Base-by-base conservation (phyloP, 352 stramenopile genomes). In the Pythium brassicae region DNA sequence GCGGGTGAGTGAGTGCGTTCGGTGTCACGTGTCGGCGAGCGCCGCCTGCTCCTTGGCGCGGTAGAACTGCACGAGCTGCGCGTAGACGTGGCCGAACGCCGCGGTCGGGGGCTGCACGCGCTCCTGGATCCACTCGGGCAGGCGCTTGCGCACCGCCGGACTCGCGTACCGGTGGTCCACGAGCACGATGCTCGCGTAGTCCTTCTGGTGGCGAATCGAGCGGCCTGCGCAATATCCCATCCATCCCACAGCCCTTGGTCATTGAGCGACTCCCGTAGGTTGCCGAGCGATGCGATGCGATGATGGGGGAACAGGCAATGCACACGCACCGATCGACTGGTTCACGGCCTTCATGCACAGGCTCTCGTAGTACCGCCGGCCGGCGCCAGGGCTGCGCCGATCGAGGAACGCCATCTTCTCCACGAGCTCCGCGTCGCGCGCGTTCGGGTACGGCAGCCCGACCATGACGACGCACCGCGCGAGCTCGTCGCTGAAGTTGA, bases 301-400 rank as follows among this genome's bases (percentile, higher is more conserved):
- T n/a, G n/a, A n/a, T n/a, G n/a, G n/a, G n/a, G n/a, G n/a, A n/a
- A n/a, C n/a, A n/a, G n/a, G n/a, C n/a, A n/a, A n/a, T n/a, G n/a
- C n/a, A n/a, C n/a, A 66, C 74, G n/a, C 70, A 74, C 97, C 97
- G 47, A 99, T 98, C 27, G 89, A 98, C 74, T 99, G 97, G 68
- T 99, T 99, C 14, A 99, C 97, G 0, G 96, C 96, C 59, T 95
- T 97, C 93, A 99, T 98, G 66, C 97, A 99, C 35, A 99, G 68
- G 64, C 97, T 98, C 53, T 98, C 88, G 72, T 99, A 99, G 61
- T 98, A 98, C 39, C 89, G 76, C 11, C 92, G 78, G 2, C 94
- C 92, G 43, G 76, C 76, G 11, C 82, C 79, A 10, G 73, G 49
- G 3, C 42, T 67, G 48, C 58, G 76, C 55, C 81, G 81, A 47